Percentiles rank a stretch among this genome's conserved stretches.
Conservation (phyloP, 2,329 filamentous ascomycete genomes). For the Botrytis medusae region DNA sequence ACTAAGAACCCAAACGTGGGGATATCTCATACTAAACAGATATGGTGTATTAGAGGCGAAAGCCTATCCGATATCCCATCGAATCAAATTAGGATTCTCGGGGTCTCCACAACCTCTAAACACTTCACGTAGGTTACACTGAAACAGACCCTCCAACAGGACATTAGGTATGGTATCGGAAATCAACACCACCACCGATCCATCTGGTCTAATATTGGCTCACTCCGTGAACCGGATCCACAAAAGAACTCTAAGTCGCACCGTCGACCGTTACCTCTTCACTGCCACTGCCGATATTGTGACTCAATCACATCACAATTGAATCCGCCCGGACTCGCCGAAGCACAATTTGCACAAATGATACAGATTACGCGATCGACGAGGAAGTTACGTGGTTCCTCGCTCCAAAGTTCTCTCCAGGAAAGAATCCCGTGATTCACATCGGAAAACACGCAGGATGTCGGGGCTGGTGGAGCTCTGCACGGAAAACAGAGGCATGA, state of each 20-base stretch:
- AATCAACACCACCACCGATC: not conserved
- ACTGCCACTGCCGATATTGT: constrained; percentile 4
- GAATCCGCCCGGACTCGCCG: not conserved
- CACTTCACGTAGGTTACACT: constrained; percentile 1
- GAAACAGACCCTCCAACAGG: not conserved
- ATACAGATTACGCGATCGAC: not conserved
- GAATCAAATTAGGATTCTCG: not conserved
- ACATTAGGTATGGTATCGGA: not conserved
- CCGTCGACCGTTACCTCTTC: constrained; percentile 1
- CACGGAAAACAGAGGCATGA: not conserved
- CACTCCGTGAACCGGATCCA: constrained; percentile 3
- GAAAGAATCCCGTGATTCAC: constrained; percentile 18
- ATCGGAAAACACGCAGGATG: not conserved
- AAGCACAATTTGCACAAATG: not conserved
- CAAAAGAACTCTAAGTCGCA: not conserved
- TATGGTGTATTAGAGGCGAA: not conserved
- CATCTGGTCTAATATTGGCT: constrained; percentile 8
- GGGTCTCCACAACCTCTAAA: constrained; percentile 3
- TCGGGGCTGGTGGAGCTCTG: constrained; percentile 5
- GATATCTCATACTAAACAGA: not conserved
- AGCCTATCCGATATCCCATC: not conserved
- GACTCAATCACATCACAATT: constrained; percentile 7
- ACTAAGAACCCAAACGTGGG: not conserved
- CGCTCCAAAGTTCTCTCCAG: not conserved
- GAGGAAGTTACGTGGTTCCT: not conserved